Evolutionary conservation across 2,329 filamentous ascomycete species (phyloP).

Genomic region (Hymenoscyphus infarciens): DNA sequence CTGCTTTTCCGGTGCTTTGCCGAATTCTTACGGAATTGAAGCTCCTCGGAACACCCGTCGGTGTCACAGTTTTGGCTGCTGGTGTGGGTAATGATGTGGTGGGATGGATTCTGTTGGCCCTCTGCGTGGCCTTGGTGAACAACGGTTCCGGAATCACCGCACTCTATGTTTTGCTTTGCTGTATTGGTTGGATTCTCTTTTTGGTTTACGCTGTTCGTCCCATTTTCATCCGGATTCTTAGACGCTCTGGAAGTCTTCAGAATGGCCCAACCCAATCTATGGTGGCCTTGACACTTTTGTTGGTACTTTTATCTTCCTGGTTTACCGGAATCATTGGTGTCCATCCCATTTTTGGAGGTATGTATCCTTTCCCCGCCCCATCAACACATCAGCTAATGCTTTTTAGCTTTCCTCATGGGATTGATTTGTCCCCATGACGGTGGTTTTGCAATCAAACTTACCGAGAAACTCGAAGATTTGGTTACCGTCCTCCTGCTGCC

Average conservation of each 20-base stretch:
- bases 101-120: conserved; percentile 86
- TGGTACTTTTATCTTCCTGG: conserved; percentile 76
- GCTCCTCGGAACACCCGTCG: conserved; percentile 76
- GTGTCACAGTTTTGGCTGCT: conserved; percentile 83
- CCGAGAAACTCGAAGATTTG: conserved; percentile 91
- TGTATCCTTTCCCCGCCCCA: not conserved
- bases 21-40: conserved; percentile 91
- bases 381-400: conserved; percentile 2
- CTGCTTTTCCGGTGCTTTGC: conserved; percentile 85
- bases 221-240: conserved; percentile 68
- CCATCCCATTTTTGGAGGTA: conserved; percentile 80
- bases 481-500: conserved; percentile 81
- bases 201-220: conserved; percentile 71
- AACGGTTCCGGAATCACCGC: conserved; percentile 78
- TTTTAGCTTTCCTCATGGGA: conserved; percentile 73
- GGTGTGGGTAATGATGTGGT: conserved; percentile 91
- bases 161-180: conserved; percentile 76
- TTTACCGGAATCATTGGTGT: conserved; percentile 90
- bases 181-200: conserved; percentile 71
- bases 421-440: conserved; percentile 87
- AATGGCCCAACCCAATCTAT: conserved; percentile 86
- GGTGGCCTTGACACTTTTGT: conserved; percentile 75
- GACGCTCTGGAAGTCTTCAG: conserved; percentile 71
- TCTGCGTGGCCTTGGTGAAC: conserved; percentile 92
- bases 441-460: conserved; percentile 85